Base-by-base conservation (phyloP, 1,284 basidiomycete species). In the Mycena sp. region DNA sequence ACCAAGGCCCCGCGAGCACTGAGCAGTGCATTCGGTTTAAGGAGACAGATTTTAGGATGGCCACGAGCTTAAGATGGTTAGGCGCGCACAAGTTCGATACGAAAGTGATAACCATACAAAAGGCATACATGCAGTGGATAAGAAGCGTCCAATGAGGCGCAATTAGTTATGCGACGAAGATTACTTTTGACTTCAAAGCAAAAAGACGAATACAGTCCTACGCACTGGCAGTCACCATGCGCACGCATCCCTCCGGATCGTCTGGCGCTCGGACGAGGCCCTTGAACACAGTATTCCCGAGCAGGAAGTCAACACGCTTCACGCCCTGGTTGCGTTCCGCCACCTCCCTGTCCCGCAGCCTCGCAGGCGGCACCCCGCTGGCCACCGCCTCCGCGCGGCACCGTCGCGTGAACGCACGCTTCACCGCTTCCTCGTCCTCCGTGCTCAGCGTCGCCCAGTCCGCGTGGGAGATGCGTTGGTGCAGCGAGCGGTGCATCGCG, bases 241-340 rank as follows among this genome's bases (percentile, higher is more conserved):
- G 3, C 68, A 81, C 64, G 17, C 71, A 70, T 2, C 77, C 76
- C 57, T 70, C 68, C 12, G 71, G 72, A 38, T 78, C 75, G 12
- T 68, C 71, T 3, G 69, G 72, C 11, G 17, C 51, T 66, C 81
- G 80, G 25, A 80, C 71, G 61, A 91, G 73, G 10, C 89, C 89
- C 58, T 75, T 81, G 75, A 91, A 87, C 71, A 78, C 76, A 41
- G 80, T 80, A 67, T 75, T 81, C 2, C 84, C 84, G 2, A 29
- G 40, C 58, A 90, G 70, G 67, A 84, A 91, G 72, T 91, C 89
- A n/a, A 89, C 73, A 49, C 81, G 78, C 72, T 82, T 85, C 43
- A 89, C 83, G 1, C 88, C 88, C 64, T 82, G 78, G 55, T 44
- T 45, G 23, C 60, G 25, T 25, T 53, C 55, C 21, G n/a, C 30